Evolutionary conservation across 2,329 filamentous ascomycete genomes (phyloP).

Genomic region (Neonectria faginata): DNA sequence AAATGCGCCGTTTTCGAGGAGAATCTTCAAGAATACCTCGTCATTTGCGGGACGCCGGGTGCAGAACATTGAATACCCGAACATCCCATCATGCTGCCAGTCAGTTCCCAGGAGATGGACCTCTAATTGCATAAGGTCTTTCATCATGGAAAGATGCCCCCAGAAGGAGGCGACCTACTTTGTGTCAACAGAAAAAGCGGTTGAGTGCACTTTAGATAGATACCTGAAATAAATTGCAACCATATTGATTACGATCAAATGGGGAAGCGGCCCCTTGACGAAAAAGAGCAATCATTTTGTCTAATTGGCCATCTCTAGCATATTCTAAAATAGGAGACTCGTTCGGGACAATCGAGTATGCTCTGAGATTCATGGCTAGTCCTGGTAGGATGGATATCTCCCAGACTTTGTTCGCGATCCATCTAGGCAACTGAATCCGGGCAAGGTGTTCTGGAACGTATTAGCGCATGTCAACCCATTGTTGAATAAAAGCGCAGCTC

Average conservation of each 20-base stretch:
- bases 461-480: neutral
- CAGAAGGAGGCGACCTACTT: accelerated
- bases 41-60: neutral
- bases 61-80: too few species aligned
- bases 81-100: too few species aligned
- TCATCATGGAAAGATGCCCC: neutral
- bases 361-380: neutral
- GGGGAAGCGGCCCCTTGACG: neutral
- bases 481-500: too few species aligned
- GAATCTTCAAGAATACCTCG: neutral
- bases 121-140: neutral
- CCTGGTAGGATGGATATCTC: neutral
- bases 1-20: neutral
- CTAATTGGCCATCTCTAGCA: neutral
- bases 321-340: neutral
- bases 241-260: neutral
- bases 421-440: neutral
- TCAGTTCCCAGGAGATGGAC: too few species aligned
- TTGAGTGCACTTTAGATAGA: too few species aligned
- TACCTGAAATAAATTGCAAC: neutral
- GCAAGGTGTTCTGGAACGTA: neutral
- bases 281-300: neutral
- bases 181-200: too few species aligned
- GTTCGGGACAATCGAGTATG: neutral
- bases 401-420: constrained; percentile 5